phyloP scores from a whole-genome alignment of 2,329 filamentous ascomycete species.

The Dactylellina leptospora region DNA sequence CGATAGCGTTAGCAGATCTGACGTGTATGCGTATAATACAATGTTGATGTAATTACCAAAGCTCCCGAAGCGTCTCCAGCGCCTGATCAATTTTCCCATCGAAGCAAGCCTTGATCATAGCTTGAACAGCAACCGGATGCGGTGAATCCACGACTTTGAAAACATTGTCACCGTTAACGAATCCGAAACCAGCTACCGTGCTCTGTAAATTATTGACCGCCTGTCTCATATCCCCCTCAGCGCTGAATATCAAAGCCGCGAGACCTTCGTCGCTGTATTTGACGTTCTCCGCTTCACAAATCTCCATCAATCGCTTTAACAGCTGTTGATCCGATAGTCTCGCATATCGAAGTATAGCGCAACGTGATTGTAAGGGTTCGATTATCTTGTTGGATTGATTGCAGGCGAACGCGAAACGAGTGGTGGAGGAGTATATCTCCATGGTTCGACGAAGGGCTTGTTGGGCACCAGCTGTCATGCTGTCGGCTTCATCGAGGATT shows the following conservation, averaged over 20 bases:
- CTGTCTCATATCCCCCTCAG: slow-evolving; percentile 98
- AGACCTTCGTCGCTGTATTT: slow-evolving; percentile 91
- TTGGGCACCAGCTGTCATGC: slow-evolving; percentile 96
- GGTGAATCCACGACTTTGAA: slow-evolving; percentile 97
- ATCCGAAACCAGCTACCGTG: slow-evolving; percentile 90
- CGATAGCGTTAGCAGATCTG: slow-evolving; percentile 18
- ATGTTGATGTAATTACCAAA: slow-evolving; percentile 68
- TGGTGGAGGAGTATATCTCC: slow-evolving; percentile 98
- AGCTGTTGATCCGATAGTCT: slow-evolving; percentile 92
- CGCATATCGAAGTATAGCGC: slow-evolving; percentile 92
- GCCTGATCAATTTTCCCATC: slow-evolving; percentile 90
- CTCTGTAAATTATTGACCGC: slow-evolving; percentile 98
- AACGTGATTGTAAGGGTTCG: slow-evolving; percentile 95
- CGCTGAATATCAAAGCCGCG: slow-evolving; percentile 94
- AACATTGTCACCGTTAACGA: slow-evolving; percentile 97
- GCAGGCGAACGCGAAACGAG: slow-evolving; percentile 95
- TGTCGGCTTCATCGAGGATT: slow-evolving; percentile 97
- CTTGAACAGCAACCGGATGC: slow-evolving; percentile 97
- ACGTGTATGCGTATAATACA: neutral
- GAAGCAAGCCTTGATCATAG: slow-evolving; percentile 96
- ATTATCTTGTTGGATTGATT: slow-evolving; percentile 99
- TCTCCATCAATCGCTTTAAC: slow-evolving; percentile 87
- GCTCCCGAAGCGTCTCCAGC: slow-evolving; percentile 82
- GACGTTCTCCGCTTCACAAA: slow-evolving; percentile 90
- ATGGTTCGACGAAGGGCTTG: slow-evolving; percentile 94